phyloP scores from a whole-genome alignment of 1,284 basidiomycete genomes.

The Naganishia liquefaciens region DNA sequence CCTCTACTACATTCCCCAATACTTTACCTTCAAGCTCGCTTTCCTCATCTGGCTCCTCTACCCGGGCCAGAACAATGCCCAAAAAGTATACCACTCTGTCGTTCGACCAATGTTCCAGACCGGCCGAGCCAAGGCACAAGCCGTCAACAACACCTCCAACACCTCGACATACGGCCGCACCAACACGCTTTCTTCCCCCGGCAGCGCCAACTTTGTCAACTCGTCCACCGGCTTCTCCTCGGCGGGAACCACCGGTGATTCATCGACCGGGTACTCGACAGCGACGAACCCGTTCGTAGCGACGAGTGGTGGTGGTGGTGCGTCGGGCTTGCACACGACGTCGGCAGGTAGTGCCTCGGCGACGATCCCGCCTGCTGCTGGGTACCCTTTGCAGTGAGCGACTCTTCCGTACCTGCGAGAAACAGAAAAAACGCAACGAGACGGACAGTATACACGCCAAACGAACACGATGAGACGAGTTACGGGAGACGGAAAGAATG shows the following conservation, averaged over 20 bases:
- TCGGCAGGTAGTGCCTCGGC: constrained; percentile 9
- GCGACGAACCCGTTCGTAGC: constrained; percentile 29
- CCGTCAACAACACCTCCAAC: constrained; percentile 13
- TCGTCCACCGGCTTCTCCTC: constrained; percentile 24
- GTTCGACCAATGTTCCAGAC: constrained; percentile 65
- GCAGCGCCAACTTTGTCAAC: constrained; percentile 25
- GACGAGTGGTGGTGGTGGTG: neutral
- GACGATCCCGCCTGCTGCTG: constrained; percentile 24
- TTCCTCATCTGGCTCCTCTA: constrained; percentile 67
- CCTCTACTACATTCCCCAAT: constrained; percentile 55
- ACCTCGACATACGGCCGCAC: constrained; percentile 18
- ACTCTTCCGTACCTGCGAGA: too few relatives aligned
- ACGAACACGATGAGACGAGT: neutral
- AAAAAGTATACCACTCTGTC: constrained; percentile 61
- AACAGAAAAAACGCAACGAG: too few relatives aligned
- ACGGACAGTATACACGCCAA: constrained; percentile 7
- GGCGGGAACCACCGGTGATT: constrained; percentile 27
- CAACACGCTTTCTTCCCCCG: constrained; percentile 20
- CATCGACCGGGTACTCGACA: constrained; percentile 26
- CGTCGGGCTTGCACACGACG: constrained; percentile 4
- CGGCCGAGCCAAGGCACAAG: constrained; percentile 24
- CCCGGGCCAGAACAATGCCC: constrained; percentile 61
- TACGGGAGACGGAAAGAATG: neutral
- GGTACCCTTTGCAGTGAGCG: constrained; percentile 48
- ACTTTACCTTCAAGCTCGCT: constrained; percentile 75